Percentiles rank a stretch among this genome's conserved stretches.
phyloP scores from a whole-genome alignment of 176 grass and related monocot species.

The Ampelocalamus luodianensis region DNA sequence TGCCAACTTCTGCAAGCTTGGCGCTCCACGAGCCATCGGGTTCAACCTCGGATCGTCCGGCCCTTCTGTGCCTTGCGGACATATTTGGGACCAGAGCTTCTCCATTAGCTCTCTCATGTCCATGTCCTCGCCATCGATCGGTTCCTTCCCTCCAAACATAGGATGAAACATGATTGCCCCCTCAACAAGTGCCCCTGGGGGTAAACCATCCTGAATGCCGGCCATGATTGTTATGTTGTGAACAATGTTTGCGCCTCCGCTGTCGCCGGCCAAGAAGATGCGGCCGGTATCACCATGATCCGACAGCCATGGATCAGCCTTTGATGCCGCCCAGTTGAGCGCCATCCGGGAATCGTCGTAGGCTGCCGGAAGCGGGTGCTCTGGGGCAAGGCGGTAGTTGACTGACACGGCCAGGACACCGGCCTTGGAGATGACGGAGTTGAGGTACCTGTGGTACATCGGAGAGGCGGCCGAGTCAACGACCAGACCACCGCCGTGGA shows the following conservation, averaged over 20 bases:
- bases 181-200: constrained; percentile 1
- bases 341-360: constrained; percentile 56
- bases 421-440: constrained; percentile 43
- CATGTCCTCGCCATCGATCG: constrained; percentile 18
- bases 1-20: constrained; percentile 45
- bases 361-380: constrained; percentile 56
- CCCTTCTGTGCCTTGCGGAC: constrained; percentile 31
- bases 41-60: constrained; percentile 63
- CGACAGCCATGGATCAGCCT: constrained; percentile 46
- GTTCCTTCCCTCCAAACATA: constrained; percentile 41
- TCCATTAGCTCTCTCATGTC: constrained; percentile 17
- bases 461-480: constrained; percentile 43
- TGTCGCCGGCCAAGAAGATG: constrained; percentile 60
- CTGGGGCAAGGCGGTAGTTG: constrained; percentile 71
- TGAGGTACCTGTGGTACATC: constrained; percentile 45
- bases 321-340: constrained; percentile 51
- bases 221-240: constrained; percentile 49
- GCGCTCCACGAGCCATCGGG: constrained; percentile 52
- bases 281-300: constrained; percentile 44
- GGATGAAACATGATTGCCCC: constrained; percentile 61
- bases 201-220: not conserved
- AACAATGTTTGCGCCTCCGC: constrained; percentile 53
- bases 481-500: constrained; percentile 59
- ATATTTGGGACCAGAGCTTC: constrained; percentile 46
- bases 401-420: constrained; percentile 54